Evolutionary conservation across 768 basidiomycete genomes (phyloP).

Genomic region (Suillus bovinus): DNA sequence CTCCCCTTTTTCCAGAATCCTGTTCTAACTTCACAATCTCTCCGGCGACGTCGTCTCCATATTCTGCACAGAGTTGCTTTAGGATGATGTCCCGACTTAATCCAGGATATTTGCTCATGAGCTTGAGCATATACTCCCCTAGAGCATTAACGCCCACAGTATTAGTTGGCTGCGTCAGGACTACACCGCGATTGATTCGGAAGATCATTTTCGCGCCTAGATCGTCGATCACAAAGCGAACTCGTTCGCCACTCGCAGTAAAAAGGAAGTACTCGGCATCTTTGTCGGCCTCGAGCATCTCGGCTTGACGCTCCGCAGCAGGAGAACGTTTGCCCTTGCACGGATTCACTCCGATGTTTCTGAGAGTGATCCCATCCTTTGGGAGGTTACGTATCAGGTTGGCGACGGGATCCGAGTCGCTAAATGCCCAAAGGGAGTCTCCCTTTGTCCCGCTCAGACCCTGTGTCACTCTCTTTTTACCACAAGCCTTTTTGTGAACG

Average conservation of each 20-base stretch:
- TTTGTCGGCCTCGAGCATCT: slow-evolving; percentile 20
- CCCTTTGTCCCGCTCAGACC: slow-evolving; percentile 20
- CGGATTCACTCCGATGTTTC: slow-evolving; percentile 13
- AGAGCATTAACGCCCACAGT: slow-evolving; percentile 9
- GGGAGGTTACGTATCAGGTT: slow-evolving; percentile 2
- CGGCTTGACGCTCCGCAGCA: slow-evolving; percentile 22
- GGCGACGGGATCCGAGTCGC: slow-evolving; percentile 3
- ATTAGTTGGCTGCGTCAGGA: slow-evolving; percentile 6
- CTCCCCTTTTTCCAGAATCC: neutral
- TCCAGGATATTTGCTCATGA: slow-evolving; percentile 18
- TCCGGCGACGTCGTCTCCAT: neutral
- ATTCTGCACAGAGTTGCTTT: neutral
- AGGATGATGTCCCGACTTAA: slow-evolving; percentile 15
- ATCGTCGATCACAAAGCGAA: slow-evolving; percentile 19
- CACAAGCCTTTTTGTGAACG: slow-evolving; percentile 18
- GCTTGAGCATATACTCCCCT: slow-evolving; percentile 20
- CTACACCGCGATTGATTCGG: slow-evolving; percentile 13
- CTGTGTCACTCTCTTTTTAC: slow-evolving; percentile 19
- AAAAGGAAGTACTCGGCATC: slow-evolving; percentile 23
- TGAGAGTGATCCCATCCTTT: slow-evolving; percentile 1
- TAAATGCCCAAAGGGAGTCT: slow-evolving; percentile 15
- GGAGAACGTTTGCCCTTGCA: slow-evolving; percentile 13
- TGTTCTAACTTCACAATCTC: neutral
- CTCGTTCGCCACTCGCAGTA: slow-evolving; percentile 13
- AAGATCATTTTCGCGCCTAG: slow-evolving; percentile 14